Evolutionary conservation across 2,329 filamentous ascomycete species (phyloP), one percentile per base, ranked within the genome.

Genomic region (Claviceps sp.): DNA sequence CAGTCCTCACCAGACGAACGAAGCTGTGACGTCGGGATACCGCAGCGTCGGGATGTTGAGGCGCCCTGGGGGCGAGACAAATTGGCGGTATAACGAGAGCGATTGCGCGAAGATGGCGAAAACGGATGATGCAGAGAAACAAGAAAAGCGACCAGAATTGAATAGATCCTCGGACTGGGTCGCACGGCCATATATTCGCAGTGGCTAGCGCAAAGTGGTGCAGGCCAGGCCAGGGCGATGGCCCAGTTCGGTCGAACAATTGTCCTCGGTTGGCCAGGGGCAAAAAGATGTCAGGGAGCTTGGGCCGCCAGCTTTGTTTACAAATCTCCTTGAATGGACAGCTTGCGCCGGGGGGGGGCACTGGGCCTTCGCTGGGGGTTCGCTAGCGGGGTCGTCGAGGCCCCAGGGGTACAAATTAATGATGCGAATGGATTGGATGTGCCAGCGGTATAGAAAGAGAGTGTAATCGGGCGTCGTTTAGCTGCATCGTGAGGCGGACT

Each of bases 261-360:
- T 17, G 48, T 56, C 55, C 55, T 52, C 56, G 49, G 63, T 65
- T 67, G 64, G 65, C 30, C 64, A 61, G 64, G 66, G 66, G 62
- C 61, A 67, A 64, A 62, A 55, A 57, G 58, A 56, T 48, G 50
- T n/a, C 39, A 22, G 47, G 26, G 55, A 62, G 64, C 62, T 65
- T 60, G 62, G 64, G 55, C 60, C 65, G 48, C 39, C 60, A 24
- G 26, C 52, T 67, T 70, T 70, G 68, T 69, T 70, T 69, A 69
- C 66, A 62, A 63, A 64, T 63, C 60, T 61, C 66, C 67, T 60
- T 57, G 64, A 65, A 64, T 56, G 65, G 66, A 67, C 60, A 64
- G 62, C 65, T 34, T 64, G 56, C 57, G 56, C 58, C 55, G 40
- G 47, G 55, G 55, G 34, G 24, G 49, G 34, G 2, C 10, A 34